Conservation (phyloP, 1,284 basidiomycete species). For the Stygiomarasmius scandens region DNA sequence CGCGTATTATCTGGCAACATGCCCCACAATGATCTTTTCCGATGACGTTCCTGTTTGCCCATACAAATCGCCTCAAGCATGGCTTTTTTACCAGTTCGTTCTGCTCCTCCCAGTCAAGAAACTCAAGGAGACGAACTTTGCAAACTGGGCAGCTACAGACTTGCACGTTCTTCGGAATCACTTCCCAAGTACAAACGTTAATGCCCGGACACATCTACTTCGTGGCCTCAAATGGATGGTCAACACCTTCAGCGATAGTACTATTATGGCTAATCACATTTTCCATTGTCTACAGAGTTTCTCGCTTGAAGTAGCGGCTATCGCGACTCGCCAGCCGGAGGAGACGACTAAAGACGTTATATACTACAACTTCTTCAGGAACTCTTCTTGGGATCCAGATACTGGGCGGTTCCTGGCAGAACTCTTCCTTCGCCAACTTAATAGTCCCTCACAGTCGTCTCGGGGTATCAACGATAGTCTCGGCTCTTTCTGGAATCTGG, state of each 20-base stretch:
- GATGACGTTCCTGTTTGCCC: constrained; percentile 14
- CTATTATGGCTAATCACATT: constrained; percentile 16
- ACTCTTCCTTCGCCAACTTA: constrained; percentile 15
- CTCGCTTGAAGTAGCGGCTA: constrained; percentile 11
- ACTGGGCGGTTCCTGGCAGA: constrained; percentile 16
- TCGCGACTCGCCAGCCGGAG: constrained; percentile 7
- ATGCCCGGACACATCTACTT: constrained; percentile 6
- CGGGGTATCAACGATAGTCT: constrained; percentile 5
- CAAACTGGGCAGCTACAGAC: constrained; percentile 14
- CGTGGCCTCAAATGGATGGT: constrained; percentile 16
- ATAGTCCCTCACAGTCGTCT: background rate
- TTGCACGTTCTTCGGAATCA: constrained; percentile 15
- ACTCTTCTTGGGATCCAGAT: constrained; percentile 16
- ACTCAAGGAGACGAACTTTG: background rate
- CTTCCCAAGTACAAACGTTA: constrained; percentile 2
- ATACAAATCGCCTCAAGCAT: constrained; percentile 16
- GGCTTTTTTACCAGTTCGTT: constrained; percentile 10
- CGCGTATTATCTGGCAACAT: constrained; percentile 8
- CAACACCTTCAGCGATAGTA: constrained; percentile 16
- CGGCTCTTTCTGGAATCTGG: constrained; percentile 15
- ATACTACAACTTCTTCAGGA: constrained; percentile 16
- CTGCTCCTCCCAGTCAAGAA: background rate
- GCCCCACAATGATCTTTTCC: background rate
- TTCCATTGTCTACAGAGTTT: constrained; percentile 15
- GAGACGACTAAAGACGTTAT: constrained; percentile 12